Conservation (phyloP, 2,329 filamentous ascomycete species). For the Aspergillus ochraceus region DNA sequence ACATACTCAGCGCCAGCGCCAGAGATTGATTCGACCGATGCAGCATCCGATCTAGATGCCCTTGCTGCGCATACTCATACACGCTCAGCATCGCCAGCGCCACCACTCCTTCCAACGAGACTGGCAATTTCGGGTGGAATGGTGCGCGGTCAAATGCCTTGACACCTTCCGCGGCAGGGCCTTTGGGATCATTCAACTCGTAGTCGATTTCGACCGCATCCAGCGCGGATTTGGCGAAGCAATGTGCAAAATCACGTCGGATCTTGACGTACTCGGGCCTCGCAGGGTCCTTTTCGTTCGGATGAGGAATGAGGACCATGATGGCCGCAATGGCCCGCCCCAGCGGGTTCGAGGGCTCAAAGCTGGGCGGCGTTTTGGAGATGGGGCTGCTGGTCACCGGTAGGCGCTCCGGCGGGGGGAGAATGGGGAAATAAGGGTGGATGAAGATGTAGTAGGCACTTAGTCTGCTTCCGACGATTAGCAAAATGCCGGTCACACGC, state of each 20-base stretch:
- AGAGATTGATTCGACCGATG: slow-evolving; percentile 30
- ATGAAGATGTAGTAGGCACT: slow-evolving; percentile 34
- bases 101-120: slow-evolving; percentile 27
- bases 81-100: slow-evolving; percentile 28
- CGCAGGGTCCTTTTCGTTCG: slow-evolving; percentile 20
- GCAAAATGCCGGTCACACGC: not conserved
- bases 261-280: slow-evolving; percentile 19
- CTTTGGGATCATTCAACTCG: slow-evolving; percentile 12
- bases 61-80: slow-evolving; percentile 33
- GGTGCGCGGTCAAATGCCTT: slow-evolving; percentile 9
- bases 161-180: slow-evolving; percentile 11
- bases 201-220: slow-evolving; percentile 27
- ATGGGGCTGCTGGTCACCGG: slow-evolving; percentile 18
- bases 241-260: slow-evolving; percentile 24
- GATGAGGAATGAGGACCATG: slow-evolving; percentile 27
- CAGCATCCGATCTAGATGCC: slow-evolving; percentile 30
- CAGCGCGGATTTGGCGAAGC: slow-evolving; percentile 24
- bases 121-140: slow-evolving; percentile 22
- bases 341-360: slow-evolving; percentile 25
- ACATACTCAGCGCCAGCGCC: slow-evolving; percentile 25
- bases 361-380: slow-evolving; percentile 1
- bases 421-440: slow-evolving; percentile 30
- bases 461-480: slow-evolving; percentile 18
- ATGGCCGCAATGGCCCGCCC: slow-evolving; percentile 30
- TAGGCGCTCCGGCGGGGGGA: slow-evolving; percentile 23